Evolutionary conservation across 2,329 filamentous ascomycete species (phyloP).

Genomic region (Coniochaeta pulveracea): DNA sequence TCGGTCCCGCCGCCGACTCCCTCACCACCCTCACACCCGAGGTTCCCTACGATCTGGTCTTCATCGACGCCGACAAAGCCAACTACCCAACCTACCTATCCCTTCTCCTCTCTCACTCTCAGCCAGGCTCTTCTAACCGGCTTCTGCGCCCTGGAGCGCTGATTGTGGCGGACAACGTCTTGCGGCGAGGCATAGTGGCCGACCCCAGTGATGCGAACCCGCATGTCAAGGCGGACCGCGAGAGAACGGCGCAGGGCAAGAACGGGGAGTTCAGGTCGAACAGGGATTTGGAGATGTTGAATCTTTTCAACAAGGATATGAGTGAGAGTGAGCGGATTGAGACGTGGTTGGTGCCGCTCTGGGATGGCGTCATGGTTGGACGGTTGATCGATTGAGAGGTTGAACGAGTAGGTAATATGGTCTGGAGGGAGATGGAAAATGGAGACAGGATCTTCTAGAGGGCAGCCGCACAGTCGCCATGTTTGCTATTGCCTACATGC

Average conservation of each 20-base stretch:
- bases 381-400: slow-evolving; percentile 13
- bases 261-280: slow-evolving; percentile 4
- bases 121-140: slow-evolving; percentile 21
- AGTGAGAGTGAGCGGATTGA: slow-evolving; percentile 19
- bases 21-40: slow-evolving; percentile 20
- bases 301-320: slow-evolving; percentile 23
- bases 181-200: slow-evolving; percentile 36
- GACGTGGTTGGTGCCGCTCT: slow-evolving; percentile 23
- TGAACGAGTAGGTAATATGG: neutral
- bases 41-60: slow-evolving; percentile 40
- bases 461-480: no score
- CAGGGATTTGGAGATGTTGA: slow-evolving; percentile 13
- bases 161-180: slow-evolving; percentile 42
- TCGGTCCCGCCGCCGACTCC: slow-evolving; percentile 33
- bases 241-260: slow-evolving; percentile 4
- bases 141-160: slow-evolving; percentile 36
- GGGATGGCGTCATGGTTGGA: slow-evolving; percentile 23
- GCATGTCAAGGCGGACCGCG: slow-evolving; percentile 4
- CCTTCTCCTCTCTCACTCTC: slow-evolving; percentile 30
- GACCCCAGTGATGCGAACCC: slow-evolving; percentile 22
- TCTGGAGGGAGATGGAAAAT: no score
- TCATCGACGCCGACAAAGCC: slow-evolving; percentile 41
- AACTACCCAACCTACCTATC: slow-evolving; percentile 37
- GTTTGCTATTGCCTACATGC: no score
- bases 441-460: no score